Percentiles rank a stretch among this genome's conserved stretches.
phyloP scores from a whole-genome alignment of 768 basidiomycete species.

The Leucogyrophana mollusca region DNA sequence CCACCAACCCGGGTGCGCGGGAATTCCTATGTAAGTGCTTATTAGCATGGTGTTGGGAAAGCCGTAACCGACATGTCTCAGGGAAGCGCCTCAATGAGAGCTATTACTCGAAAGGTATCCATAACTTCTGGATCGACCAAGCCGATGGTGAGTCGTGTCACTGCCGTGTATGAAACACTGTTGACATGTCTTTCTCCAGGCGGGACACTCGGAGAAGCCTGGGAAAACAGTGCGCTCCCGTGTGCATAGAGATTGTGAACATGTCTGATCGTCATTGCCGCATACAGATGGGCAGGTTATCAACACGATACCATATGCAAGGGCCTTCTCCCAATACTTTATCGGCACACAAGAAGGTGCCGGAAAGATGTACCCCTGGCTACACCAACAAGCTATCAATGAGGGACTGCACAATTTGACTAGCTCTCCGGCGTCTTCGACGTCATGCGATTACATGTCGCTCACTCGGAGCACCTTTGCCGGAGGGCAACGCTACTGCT shows the following conservation, averaged over 20 bases:
- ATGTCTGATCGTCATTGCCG: background rate
- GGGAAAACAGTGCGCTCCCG: constrained; percentile 32
- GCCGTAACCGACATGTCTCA: constrained; percentile 7
- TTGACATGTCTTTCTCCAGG: constrained; percentile 13
- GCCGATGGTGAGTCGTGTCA: constrained; percentile 29
- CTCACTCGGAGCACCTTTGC: constrained; percentile 35
- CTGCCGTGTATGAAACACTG: background rate
- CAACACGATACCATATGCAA: constrained; percentile 28
- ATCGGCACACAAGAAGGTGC: constrained; percentile 34
- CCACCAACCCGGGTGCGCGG: constrained; percentile 35
- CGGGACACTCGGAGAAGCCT: constrained; percentile 34
- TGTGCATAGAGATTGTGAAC: no score
- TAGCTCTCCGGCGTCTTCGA: constrained; percentile 11
- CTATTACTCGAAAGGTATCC: constrained; percentile 36
- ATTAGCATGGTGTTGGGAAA: background rate
- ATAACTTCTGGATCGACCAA: constrained; percentile 39
- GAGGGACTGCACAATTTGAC: constrained; percentile 36
- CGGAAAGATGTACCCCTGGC: constrained; percentile 38
- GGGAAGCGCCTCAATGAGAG: constrained; percentile 36
- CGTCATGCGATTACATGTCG: constrained; percentile 33
- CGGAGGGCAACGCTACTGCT: constrained; percentile 37
- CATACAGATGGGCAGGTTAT: constrained; percentile 30
- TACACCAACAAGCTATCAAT: constrained; percentile 38
- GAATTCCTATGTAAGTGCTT: constrained; percentile 32
- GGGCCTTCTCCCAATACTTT: constrained; percentile 35